Base-by-base conservation (phyloP, 116 monocot species). In the Posidonia oceanica region DNA sequence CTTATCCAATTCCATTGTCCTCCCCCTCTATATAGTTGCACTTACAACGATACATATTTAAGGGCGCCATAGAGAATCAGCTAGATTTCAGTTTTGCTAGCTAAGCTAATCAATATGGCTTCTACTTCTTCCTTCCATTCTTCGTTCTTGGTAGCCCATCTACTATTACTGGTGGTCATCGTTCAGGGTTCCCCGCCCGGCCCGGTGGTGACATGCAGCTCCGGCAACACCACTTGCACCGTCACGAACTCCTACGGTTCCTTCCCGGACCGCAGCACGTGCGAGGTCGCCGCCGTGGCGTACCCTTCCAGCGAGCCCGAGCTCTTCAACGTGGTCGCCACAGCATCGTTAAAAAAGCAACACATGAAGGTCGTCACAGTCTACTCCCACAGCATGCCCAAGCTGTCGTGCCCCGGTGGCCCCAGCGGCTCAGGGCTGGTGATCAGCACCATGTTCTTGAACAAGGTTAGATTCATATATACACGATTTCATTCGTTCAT, bases 361-460 rank as follows among this genome's bases (percentile, higher is more conserved):
- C 74, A 82, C 67, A 71, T 82, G 82, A 82, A 82, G 71, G 82
- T 66, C 13, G 74, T 74, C 40, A 82, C 77, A 3, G 63, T 52
- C 12, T 77, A 77, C 67, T 64, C 77, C 36, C 82, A 82, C 70
- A 82, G 77, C 82, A 73, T 74, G 54, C 77, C 82, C 67, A 77
- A 74, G 71, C 74, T 82, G 18, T 82, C 77, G 21, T 82, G 82
- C 74, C 82, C 82, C n/a, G 82, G 82, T 37, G 82, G 81, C 16
- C 81, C 77, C 12, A 36, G 42, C 36, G 77, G 82, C 0, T 39
- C 71, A 0, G 80, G 80, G 0, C 68, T 80, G 7, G 72, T 56
- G 37, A 80, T 80, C 66, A 80, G 80, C 80, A 72, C 80, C n/a
- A 51, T 59, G 38, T 48, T 17, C 8, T 63, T 75, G n/a, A 72